Base-by-base conservation (phyloP, 495 filamentous ascomycete genomes). In the Neurospora sp. region DNA sequence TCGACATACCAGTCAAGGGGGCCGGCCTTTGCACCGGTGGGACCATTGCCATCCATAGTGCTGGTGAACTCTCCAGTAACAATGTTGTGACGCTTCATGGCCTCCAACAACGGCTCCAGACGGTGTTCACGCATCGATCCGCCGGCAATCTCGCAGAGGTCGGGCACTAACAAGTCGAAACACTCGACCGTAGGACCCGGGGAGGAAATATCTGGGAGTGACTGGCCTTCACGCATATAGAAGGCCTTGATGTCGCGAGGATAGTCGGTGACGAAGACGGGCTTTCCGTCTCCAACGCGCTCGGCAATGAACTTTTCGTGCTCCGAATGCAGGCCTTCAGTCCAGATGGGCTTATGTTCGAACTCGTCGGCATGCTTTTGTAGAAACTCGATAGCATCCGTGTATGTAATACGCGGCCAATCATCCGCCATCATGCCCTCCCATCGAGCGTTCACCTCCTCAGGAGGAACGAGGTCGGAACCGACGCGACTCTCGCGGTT, bases 51-150 rank as follows among this genome's bases (percentile, higher is more conserved):
- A 66, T 66, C 54, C 54, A 66, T 66, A 35, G 54, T 18, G 54
- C 54, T 66, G 54, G 23, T 31, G 54, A 66, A 66, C 5, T 76
- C 75, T 5, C 44, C 71, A 62, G 39, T 71, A 16, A 44, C 20
- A 4, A 82, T 71, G 2, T 75, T 78, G 35, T 79, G 79, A 10
- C 73, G 75, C 70, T 71, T 87, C 96, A 98, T 97, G 23, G 91
- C 89, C 71, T 88, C 82, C 72, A 92, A 82, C 39, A 99, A 85
- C 35, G 90, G 81, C 2, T 88, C 83, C 69, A 94, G 82, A 39
- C 93, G 90, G 83, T 98, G 91, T 81, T 98, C 96, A 81, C 96
- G 94, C 82, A 98, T 88, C 4, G 95, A 98, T 35, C 96, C 96
- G 20, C 96, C 96, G 23, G 90, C 92, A 69, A 98, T 88, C 81